Conservation (phyloP, 106 monocot genomes). For the Narthecium ossifragum region DNA sequence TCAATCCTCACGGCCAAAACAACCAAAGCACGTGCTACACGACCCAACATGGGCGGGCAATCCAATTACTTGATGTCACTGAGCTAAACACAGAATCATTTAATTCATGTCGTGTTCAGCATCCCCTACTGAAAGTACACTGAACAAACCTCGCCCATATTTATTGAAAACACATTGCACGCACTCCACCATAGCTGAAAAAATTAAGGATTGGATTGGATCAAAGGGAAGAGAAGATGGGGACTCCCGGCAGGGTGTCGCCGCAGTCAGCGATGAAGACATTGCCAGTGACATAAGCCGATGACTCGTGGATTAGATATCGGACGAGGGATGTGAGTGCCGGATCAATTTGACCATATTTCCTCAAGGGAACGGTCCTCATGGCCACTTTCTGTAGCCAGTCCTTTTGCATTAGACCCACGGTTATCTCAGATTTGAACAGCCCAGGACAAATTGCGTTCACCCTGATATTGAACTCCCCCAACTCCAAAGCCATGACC, state of each 20-base stretch:
- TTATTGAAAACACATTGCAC: no score
- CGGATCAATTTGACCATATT: slow-evolving; percentile 45
- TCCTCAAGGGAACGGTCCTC: slow-evolving; percentile 51
- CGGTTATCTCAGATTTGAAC: slow-evolving; percentile 86
- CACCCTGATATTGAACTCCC: slow-evolving; percentile 51
- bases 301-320: slow-evolving; percentile 60
- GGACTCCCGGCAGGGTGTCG: slow-evolving; percentile 60
- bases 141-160: no score
- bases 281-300: slow-evolving; percentile 68
- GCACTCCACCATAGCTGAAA: no score
- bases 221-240: slow-evolving; percentile 83
- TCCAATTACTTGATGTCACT: no score
- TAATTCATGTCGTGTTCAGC: no score
- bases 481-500: slow-evolving; percentile 79
- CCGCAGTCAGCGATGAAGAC: slow-evolving; percentile 66
- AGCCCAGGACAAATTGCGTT: slow-evolving; percentile 79
- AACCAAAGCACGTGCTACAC: no score
- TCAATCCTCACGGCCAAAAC: no score
- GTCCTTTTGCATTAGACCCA: slow-evolving; percentile 49
- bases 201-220: no score
- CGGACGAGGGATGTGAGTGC: slow-evolving; percentile 61
- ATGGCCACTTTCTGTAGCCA: slow-evolving; percentile 56
- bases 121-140: no score
- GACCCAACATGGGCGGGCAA: no score
- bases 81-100: no score